phyloP scores from a whole-genome alignment of 176 grass and related monocot genomes.

The Hordeum marinum region DNA sequence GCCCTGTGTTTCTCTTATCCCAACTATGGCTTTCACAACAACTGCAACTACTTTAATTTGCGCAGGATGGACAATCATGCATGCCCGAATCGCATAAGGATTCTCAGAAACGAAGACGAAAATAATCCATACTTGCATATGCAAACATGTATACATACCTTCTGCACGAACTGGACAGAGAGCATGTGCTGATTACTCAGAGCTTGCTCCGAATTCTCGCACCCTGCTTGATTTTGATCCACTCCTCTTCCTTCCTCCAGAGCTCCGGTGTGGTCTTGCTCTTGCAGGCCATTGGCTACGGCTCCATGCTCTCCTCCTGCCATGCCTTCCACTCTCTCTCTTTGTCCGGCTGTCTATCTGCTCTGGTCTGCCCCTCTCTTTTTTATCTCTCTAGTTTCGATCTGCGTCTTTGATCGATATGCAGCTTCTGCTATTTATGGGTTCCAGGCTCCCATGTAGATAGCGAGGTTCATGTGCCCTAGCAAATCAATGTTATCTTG shows the following conservation, averaged over 20 bases:
- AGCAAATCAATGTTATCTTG: constrained; percentile 13
- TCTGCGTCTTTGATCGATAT: too few relatives aligned
- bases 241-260: constrained; percentile 40
- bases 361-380: not conserved
- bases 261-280: not conserved
- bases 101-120: too few relatives aligned
- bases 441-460: not conserved
- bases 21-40: not conserved
- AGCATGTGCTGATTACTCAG: constrained; percentile 14
- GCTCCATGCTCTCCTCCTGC: constrained; percentile 20
- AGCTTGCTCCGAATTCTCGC: constrained; percentile 17
- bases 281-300: constrained; percentile 15
- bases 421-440: constrained; percentile 29
- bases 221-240: not conserved
- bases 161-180: constrained; percentile 38
- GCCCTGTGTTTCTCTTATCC: not conserved
- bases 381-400: not conserved
- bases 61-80: not conserved
- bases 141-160: constrained; percentile 18
- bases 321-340: not conserved
- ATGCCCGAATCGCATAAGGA: not conserved
- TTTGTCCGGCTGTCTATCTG: too few relatives aligned
- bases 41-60: not conserved
- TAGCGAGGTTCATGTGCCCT: not conserved
- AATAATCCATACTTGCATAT: not conserved